Base-by-base conservation (phyloP, 2,329 filamentous ascomycete genomes). In the Daldinia sp. region DNA sequence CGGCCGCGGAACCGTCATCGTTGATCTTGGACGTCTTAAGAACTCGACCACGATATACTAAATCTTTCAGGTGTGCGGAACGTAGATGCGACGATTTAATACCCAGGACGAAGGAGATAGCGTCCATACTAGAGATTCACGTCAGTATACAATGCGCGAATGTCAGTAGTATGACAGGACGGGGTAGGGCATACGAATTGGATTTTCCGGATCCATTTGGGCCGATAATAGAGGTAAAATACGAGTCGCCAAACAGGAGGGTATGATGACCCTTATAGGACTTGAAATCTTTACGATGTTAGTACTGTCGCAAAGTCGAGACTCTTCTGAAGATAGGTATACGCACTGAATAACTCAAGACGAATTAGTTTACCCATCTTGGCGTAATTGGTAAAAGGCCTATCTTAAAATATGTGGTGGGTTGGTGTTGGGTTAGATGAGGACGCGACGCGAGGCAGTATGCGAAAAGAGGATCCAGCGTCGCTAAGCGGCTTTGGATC, bases 201-300 rank as follows among this genome's bases (percentile, higher is more conserved):
- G 96, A 99, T 82, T 99, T 99, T 72, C 96, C 96, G 39, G 96
- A 98, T 85, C 96, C 96, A 94, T 99, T 99, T 79, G 96, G 96
- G 5, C 97, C 96, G 78, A 99, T 98, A 78, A 99, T 98, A 46
- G 96, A 99, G 56, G 96, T 99, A 81, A 99, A 99, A 82, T 98
- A 98, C 1, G 94, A 97, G 83, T 99, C 95, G 77, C 95, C 95
- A 77, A 99, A 98, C 60, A 98, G 89, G 50, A 99, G 89, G 68
- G 89, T 91, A 83, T 99, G 96, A 77, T 98, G 94, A 65, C 94
- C 96, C 81, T 97, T 97, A 85, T 99, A 99, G 75, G 96, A 98
- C 84, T 99, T 99, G 89, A 99, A 99, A 85, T 99, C 93, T 96
- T 77, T 30, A 55, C 23, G 51, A 63, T 55, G 60, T 78, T 67